Evolutionary conservation across 1,139 yeast genomes (phyloP).

Genomic region (Pichia sp.): DNA sequence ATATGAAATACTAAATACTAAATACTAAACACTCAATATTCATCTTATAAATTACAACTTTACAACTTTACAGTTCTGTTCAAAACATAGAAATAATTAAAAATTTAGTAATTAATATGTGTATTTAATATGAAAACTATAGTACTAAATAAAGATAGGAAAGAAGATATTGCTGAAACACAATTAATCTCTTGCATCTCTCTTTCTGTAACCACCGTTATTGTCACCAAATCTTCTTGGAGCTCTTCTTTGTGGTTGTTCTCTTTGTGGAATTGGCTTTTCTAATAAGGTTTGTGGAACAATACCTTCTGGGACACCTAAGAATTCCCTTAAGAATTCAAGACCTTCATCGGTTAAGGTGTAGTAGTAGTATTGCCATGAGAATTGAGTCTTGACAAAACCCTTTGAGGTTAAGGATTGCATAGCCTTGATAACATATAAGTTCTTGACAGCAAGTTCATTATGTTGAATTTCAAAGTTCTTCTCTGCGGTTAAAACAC

Average conservation of each 20-base stretch:
- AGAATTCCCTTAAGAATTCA: constrained; percentile 95
- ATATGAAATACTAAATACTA: too few species aligned
- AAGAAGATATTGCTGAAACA: constrained; percentile 1
- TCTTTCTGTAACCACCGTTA: constrained; percentile 40
- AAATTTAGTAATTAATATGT: constrained; percentile 3
- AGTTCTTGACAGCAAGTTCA: constrained; percentile 96
- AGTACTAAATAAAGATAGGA: constrained; percentile 5
- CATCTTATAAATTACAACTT: too few species aligned
- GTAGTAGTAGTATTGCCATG: constrained; percentile 99
- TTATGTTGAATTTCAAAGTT: constrained; percentile 98
- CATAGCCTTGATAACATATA: constrained; percentile 97
- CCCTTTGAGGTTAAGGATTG: constrained; percentile 99
- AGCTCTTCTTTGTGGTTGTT: constrained; percentile 51
- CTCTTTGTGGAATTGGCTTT: constrained; percentile 85
- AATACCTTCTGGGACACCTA: constrained; percentile 97
- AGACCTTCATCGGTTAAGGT: constrained; percentile 99
- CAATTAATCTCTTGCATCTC: constrained; percentile 28
- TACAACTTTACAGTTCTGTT: background rate
- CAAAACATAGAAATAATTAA: constrained; percentile 14
- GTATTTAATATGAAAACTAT: constrained; percentile 4
- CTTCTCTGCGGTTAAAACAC: constrained; percentile 99
- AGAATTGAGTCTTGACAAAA: constrained; percentile 98
- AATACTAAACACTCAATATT: background rate
- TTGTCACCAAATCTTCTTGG: constrained; percentile 32
- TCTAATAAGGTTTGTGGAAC: constrained; percentile 98